These are phyloP conservation scores for Tylopilus sp. DNA, from an alignment of 1,284 basidiomycete species.

Conservation along the genomic window DNA sequence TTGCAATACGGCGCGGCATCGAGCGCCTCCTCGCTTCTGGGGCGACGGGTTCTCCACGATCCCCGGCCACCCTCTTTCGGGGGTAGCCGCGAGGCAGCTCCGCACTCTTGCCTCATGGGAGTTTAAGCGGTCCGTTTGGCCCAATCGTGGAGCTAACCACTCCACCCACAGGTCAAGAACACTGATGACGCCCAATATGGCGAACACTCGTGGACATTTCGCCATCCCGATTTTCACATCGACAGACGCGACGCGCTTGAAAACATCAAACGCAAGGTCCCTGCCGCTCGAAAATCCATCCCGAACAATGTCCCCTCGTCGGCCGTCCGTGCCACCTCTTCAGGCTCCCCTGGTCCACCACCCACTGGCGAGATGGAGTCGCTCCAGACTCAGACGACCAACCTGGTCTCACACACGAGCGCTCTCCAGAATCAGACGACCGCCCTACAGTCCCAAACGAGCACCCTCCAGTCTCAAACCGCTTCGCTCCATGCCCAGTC, in stretches of 20 bases:
- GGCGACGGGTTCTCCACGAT: slow-evolving; percentile 8
- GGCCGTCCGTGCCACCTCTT: slow-evolving; percentile 37
- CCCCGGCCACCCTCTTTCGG: slow-evolving; percentile 5
- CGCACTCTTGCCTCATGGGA: not conserved
- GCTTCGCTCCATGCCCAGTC: slow-evolving; percentile 31
- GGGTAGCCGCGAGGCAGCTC: slow-evolving; percentile 16
- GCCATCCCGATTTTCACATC: slow-evolving; percentile 91
- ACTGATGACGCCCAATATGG: slow-evolving; percentile 76
- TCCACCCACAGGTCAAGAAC: slow-evolving; percentile 60
- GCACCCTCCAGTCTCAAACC: slow-evolving; percentile 32
- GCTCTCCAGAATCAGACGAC: slow-evolving; percentile 29
- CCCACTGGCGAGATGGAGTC: slow-evolving; percentile 27
- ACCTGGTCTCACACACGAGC: slow-evolving; percentile 26
- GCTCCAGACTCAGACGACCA: slow-evolving; percentile 26
- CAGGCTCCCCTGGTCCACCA: slow-evolving; percentile 30
- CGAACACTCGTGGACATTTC: slow-evolving; percentile 93
- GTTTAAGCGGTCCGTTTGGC: slow-evolving; percentile 2
- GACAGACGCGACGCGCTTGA: slow-evolving; percentile 84
- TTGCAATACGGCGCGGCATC: slow-evolving; percentile 16
- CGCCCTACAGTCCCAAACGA: slow-evolving; percentile 26
- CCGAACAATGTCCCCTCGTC: slow-evolving; percentile 25
- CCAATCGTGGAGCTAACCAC: slow-evolving; percentile 6
- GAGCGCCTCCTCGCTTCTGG: slow-evolving; percentile 6
- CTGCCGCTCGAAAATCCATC: slow-evolving; percentile 60
- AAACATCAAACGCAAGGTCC: slow-evolving; percentile 93